These are phyloP conservation scores for Blastocystis sp. DNA, from an alignment of 352 stramenopile genomes.

Conservation along the genomic window DNA sequence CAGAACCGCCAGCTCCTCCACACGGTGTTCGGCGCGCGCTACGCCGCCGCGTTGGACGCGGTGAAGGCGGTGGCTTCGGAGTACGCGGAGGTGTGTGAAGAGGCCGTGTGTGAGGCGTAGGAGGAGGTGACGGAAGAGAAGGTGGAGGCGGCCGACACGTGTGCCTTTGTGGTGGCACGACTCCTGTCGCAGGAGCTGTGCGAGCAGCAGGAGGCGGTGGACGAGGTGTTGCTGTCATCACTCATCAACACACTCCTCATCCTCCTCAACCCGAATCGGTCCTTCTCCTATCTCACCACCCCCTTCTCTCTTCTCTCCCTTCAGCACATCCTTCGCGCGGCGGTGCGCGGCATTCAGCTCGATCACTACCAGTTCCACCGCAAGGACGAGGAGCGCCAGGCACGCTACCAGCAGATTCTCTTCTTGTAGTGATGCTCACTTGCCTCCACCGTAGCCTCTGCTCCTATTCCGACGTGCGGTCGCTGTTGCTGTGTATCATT, in stretches of 20 bases:
- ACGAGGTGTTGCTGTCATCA: conserved; percentile 13
- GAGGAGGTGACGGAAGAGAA: not conserved
- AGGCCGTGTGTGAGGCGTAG: not conserved
- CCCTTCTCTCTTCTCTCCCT: not conserved
- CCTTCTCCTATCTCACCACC: not conserved
- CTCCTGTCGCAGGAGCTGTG: not conserved
- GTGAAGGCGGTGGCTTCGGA: not conserved
- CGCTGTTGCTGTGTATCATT: conserved; percentile 13
- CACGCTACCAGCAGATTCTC: conserved; percentile 52
- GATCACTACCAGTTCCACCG: conserved; percentile 2
- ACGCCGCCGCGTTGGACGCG: not conserved
- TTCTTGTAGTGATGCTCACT: not conserved
- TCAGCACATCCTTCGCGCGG: not conserved
- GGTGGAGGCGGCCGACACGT: not conserved
- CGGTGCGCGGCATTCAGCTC: not conserved
- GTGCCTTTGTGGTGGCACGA: not conserved
- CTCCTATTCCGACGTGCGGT: not conserved
- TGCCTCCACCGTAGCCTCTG: conserved; percentile 11
- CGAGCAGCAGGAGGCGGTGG: not conserved
- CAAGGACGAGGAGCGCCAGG: conserved; percentile 35
- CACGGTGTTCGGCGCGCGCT: not conserved
- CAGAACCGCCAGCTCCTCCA: not conserved
- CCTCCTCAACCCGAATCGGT: not conserved
- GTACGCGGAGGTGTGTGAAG: not conserved
- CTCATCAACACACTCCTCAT: conserved; percentile 11